Evolutionary conservation across 1,139 yeast species (phyloP), one percentile per base, ranked within the genome.

Genomic region (Magnusiomyces tetraspermus): DNA sequence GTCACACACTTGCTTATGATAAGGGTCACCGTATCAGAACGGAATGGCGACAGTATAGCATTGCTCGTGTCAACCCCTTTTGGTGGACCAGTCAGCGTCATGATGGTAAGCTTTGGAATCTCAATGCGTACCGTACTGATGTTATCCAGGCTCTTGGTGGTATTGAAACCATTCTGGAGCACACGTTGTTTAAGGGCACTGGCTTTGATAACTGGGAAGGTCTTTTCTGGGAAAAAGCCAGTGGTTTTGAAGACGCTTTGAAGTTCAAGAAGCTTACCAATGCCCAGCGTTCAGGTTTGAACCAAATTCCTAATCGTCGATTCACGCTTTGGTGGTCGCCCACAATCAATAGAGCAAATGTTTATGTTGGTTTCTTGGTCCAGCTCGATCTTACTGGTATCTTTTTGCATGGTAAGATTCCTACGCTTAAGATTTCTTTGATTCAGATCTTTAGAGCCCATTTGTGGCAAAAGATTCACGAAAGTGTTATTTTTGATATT

Each of bases 281-380:
- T 69, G 99, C 99, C 1, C 99, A 94, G 72, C 75, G 98, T 63
- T 85, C 97, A 2, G 99, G 99, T 66, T 77, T 94, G 60, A 87
- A 95, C 66, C 99, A 94, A 70, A 92, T 94, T 63, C 99, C 99
- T 2, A 94, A 94, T 66, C 83, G 99, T 68, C 78, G 99, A 47
- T 94, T 94, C 65, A 94, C 98, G 0, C 72, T 94, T 46, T 94
- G 99, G 99, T 94, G 99, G 99, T 89, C 97, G 1, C 99, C 99
- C 6, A 94, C 99, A 0, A 94, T 94, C 60, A 94, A 94, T 62
- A 79, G 99, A 60, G 98, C 98, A 3, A 92, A 94, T 63, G 98
- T 94, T 24, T 94, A 94, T 64, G 97, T 94, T 55, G 99, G 99
- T 37, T 94, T 92, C 72, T 76, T 89, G 66, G 98, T 94, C 33